phyloP scores from a whole-genome alignment of 2,329 filamentous ascomycete species.

The Cercospora sp. region DNA sequence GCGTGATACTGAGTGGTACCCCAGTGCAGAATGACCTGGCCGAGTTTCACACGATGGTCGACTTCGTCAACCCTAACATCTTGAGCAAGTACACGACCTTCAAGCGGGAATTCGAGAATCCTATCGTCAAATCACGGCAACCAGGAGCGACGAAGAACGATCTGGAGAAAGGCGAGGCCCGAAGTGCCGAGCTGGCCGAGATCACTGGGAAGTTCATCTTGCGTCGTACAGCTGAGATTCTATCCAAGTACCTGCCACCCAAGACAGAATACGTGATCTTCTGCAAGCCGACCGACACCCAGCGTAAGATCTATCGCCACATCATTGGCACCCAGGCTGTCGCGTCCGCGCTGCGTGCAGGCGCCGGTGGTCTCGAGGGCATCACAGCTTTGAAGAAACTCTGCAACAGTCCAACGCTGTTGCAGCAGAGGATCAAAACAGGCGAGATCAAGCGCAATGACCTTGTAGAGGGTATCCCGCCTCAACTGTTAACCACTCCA shows the following conservation, averaged over 20 bases:
- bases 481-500: constrained; percentile 56
- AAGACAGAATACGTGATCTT: constrained; percentile 69
- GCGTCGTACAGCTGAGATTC: constrained; percentile 64
- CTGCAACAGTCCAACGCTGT: constrained; percentile 68
- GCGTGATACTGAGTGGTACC: constrained; percentile 66
- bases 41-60: constrained; percentile 68
- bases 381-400: constrained; percentile 73
- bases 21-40: constrained; percentile 68
- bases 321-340: constrained; percentile 67
- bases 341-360: constrained; percentile 60
- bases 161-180: constrained; percentile 63
- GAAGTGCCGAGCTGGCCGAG: constrained; percentile 60
- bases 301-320: constrained; percentile 61
- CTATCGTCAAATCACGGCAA: constrained; percentile 64
- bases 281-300: constrained; percentile 61
- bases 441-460: constrained; percentile 37
- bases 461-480: constrained; percentile 49
- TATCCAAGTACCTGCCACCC: constrained; percentile 64
- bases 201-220: constrained; percentile 66
- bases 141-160: constrained; percentile 62
- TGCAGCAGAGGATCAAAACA: constrained; percentile 52
- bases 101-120: constrained; percentile 63
- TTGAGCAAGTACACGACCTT: constrained; percentile 63
- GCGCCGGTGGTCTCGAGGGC: constrained; percentile 64
- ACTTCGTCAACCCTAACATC: constrained; percentile 67